phyloP scores from a whole-genome alignment of 2,329 filamentous ascomycete genomes.

The Mariannaea elegans region DNA sequence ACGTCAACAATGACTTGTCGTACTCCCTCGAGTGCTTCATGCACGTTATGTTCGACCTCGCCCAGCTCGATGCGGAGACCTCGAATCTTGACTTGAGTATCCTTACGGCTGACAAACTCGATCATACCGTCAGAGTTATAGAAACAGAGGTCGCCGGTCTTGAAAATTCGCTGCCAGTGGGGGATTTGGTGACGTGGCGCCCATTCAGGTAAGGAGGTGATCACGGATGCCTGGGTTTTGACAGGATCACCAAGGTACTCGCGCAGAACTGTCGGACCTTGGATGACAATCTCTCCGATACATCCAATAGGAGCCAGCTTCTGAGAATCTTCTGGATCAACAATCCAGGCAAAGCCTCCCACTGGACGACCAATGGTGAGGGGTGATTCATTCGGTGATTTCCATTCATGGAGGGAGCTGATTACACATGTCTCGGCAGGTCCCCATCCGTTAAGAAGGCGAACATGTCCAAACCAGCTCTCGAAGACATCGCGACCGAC shows the following conservation, averaged over 20 bases:
- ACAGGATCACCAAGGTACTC: slow-evolving; percentile 36
- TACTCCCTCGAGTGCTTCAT: neutral
- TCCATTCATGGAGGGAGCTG: slow-evolving; percentile 5
- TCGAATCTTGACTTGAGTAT: too few species aligned
- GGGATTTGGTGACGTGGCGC: slow-evolving; percentile 20
- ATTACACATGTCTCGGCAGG: slow-evolving; percentile 27
- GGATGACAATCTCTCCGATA: too few species aligned
- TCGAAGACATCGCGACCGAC: slow-evolving; percentile 16
- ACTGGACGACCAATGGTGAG: slow-evolving; percentile 3
- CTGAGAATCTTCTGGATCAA: slow-evolving; percentile 33
- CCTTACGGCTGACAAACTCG: slow-evolving; percentile 55
- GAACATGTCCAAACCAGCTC: slow-evolving; percentile 24
- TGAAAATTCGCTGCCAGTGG: slow-evolving; percentile 23
- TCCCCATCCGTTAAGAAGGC: slow-evolving; percentile 29
- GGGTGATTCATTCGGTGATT: neutral
- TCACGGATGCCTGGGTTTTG: slow-evolving; percentile 40
- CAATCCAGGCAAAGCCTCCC: slow-evolving; percentile 33
- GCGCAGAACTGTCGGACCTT: slow-evolving; percentile 35
- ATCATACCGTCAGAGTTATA: slow-evolving; percentile 47
- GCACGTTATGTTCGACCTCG: neutral
- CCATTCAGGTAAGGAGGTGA: slow-evolving; percentile 37
- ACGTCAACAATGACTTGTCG: neutral
- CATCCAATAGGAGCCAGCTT: slow-evolving; percentile 32
- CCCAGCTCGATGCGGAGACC: too few species aligned
- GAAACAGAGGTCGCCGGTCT: slow-evolving; percentile 36